A percentile compares a stretch with the other conserved stretches of the same genome.
These are phyloP conservation scores for Cyclotella atomus DNA, from an alignment of 108 stramenopile genomes.

Conservation along the genomic window DNA sequence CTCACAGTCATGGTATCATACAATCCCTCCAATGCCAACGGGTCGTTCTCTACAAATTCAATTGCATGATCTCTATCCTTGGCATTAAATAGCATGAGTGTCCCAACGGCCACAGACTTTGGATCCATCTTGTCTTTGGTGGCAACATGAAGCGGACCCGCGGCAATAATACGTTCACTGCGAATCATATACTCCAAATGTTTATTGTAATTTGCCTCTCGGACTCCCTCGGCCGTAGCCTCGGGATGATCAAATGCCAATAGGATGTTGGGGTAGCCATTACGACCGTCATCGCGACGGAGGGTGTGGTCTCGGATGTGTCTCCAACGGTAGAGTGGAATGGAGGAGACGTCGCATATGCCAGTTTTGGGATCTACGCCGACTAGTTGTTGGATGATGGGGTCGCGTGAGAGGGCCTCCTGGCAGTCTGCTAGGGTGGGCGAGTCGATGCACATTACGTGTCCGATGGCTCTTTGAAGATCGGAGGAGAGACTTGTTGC, in stretches of 20 bases:
- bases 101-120: slow-evolving; percentile 64
- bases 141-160: slow-evolving; percentile 76
- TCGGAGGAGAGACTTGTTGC: slow-evolving; percentile 84
- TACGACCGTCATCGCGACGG: slow-evolving; percentile 77
- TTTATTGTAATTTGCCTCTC: slow-evolving; percentile 54
- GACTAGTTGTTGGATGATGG: slow-evolving; percentile 64
- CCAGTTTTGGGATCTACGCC: slow-evolving; percentile 52
- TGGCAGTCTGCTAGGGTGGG: slow-evolving; percentile 64
- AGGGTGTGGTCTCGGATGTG: slow-evolving; percentile 86
- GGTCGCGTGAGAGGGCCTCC: slow-evolving; percentile 69
- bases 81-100: slow-evolving; percentile 84
- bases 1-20: slow-evolving; percentile 78
- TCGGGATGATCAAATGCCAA: slow-evolving; percentile 70
- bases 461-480: slow-evolving; percentile 71
- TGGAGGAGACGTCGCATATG: slow-evolving; percentile 40
- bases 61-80: slow-evolving; percentile 73
- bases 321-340: slow-evolving; percentile 82
- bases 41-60: slow-evolving; percentile 81
- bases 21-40: slow-evolving; percentile 67
- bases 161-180: slow-evolving; percentile 73
- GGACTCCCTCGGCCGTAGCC: slow-evolving; percentile 46
- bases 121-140: slow-evolving; percentile 80
- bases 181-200: slow-evolving; percentile 77
- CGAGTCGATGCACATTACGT: slow-evolving; percentile 80
- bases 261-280: slow-evolving; percentile 70